Evolutionary conservation across 306 rosid genomes (phyloP), one percentile per base, ranked within the genome.

Genomic region (Geum urbanum): DNA sequence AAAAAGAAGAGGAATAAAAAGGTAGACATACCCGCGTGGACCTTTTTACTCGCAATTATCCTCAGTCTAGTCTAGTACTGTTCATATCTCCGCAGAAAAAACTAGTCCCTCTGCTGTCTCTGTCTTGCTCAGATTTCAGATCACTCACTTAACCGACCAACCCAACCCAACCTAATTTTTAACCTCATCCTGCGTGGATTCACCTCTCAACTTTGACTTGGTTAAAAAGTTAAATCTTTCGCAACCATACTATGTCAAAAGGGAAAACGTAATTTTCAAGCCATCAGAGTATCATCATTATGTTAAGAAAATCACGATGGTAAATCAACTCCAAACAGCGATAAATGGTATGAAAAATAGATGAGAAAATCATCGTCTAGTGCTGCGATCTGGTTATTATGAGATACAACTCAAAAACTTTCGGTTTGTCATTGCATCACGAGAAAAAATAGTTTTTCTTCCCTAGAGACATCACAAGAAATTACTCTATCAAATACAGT

Each of bases 131-230:
- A 59, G 65, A 59, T n/a, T 62, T 62, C 49, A 62, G 16, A 62
- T 48, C 49, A 16, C 40, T 62, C 67, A 62, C 49, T 39, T 49
- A 40, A 40, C 49, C 15, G 18, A 39, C 37, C 37, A 2, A 52
- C n/a, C 56, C 58, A 18, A 22, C 32, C 18, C 8, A 19, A 18
- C 24, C 32, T 27, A 22, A n/a, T 1, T 12, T 58, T 40, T 61
- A 66, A 8, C 57, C 44, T 49, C 27, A 64, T 7, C 27, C 12
- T 63, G 51, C n/a, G 18, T 63, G 68, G 51, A 47, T 63, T 63
- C 11, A 63, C 65, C 48, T 14, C 27, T 66, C 15, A 11, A 7
- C 56, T 24, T 24, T 13, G 56, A 66, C 22, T 15, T 43, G 53
- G 55, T 47, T 66, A 67, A 49, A 8, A 24, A 47, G 12, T 66